These are phyloP conservation scores for Xylaria sp. DNA, from an alignment of 2,329 filamentous ascomycete species.

Conservation along the genomic window DNA sequence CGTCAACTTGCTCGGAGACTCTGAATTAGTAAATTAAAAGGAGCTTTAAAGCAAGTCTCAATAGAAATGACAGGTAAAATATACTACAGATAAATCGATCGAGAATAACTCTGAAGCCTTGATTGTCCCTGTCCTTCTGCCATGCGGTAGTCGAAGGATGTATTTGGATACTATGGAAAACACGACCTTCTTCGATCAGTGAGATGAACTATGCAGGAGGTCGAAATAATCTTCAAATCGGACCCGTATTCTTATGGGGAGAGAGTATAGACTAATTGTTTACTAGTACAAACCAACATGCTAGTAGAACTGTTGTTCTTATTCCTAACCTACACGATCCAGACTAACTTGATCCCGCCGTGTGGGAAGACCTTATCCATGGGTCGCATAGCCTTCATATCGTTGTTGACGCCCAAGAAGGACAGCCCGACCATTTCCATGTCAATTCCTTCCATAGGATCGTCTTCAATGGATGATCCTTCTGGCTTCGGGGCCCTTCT, in stretches of 20 bases:
- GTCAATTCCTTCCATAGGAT: neutral
- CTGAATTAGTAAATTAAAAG: neutral
- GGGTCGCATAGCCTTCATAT: constrained; percentile 5
- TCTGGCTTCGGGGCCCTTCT: neutral
- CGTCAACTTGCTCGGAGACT: neutral
- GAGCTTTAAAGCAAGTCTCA: neutral
- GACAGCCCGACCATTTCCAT: constrained; percentile 7
- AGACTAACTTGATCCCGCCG: neutral
- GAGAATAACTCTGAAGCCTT: too few relatives aligned
- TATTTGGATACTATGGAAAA: too few relatives aligned
- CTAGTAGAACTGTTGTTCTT: neutral
- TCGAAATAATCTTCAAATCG: too few relatives aligned
- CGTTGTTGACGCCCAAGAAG: constrained; percentile 18
- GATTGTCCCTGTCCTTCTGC: too few relatives aligned
- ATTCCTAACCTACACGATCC: neutral
- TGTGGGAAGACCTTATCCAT: constrained; percentile 1
- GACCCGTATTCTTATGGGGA: neutral
- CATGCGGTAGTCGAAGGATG: too few relatives aligned
- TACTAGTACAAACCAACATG: neutral
- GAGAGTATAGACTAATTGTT: neutral
- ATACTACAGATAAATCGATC: too few relatives aligned
- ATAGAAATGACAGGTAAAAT: too few relatives aligned
- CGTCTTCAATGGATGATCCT: neutral
- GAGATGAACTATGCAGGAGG: too few relatives aligned
- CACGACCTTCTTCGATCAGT: too few relatives aligned